A percentile compares a stretch with the other conserved stretches of the same genome.
These are phyloP conservation scores for Spathaspora arborariae DNA, from an alignment of 805 yeast genomes.

Conservation along the genomic window DNA sequence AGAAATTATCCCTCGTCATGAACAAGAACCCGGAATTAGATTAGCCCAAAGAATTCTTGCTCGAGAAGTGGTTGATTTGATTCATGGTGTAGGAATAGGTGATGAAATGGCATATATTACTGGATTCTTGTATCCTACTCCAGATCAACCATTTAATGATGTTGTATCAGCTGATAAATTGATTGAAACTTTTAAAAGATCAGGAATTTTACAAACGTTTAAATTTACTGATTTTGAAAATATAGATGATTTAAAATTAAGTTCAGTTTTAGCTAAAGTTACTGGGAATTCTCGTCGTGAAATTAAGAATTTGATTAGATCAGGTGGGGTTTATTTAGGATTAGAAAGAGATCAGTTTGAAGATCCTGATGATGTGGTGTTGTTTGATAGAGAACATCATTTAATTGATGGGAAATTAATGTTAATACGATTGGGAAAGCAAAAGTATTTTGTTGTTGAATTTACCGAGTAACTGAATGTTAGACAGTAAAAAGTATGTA, in stretches of 20 bases:
- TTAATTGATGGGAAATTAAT: slow-evolving; percentile 59
- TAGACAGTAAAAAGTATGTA: neutral
- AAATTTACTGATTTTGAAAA: slow-evolving; percentile 21
- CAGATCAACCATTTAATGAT: slow-evolving; percentile 46
- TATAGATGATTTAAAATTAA: slow-evolving; percentile 34
- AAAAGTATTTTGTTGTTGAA: slow-evolving; percentile 56
- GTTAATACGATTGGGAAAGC: slow-evolving; percentile 73
- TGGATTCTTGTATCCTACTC: slow-evolving; percentile 59
- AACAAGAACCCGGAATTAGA: slow-evolving; percentile 56
- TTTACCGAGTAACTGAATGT: slow-evolving; percentile 10
- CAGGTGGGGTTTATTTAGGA: slow-evolving; percentile 76
- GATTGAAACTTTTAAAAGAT: slow-evolving; percentile 52
- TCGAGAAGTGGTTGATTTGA: slow-evolving; percentile 76
- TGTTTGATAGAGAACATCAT: slow-evolving; percentile 43
- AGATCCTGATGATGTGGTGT: slow-evolving; percentile 47
- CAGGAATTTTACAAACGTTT: slow-evolving; percentile 48
- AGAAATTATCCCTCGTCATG: slow-evolving; percentile 49
- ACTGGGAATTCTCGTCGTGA: slow-evolving; percentile 52
- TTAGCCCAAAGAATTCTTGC: slow-evolving; percentile 78
- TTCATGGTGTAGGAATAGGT: slow-evolving; percentile 82
- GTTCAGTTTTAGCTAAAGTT: slow-evolving; percentile 48
- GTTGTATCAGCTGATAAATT: slow-evolving; percentile 46
- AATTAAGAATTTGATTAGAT: slow-evolving; percentile 55
- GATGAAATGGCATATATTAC: slow-evolving; percentile 64
- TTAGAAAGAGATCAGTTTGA: slow-evolving; percentile 47